These are phyloP conservation scores for Xylaria grammica DNA, from an alignment of 495 filamentous ascomycete genomes.

Conservation along the genomic window DNA sequence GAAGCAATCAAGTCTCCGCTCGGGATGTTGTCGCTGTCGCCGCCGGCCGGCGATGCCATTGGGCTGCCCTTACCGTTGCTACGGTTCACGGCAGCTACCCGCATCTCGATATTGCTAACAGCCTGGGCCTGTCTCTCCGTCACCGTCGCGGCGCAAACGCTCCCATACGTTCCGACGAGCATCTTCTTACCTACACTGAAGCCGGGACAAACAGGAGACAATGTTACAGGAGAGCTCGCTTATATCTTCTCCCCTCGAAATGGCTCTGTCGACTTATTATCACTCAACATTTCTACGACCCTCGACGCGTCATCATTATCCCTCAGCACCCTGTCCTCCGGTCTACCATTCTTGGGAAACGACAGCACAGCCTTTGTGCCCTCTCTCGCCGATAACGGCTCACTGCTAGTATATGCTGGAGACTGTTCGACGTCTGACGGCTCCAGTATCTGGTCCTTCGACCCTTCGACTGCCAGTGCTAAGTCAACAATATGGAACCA, in stretches of 20 bases:
- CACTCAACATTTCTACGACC: conserved; percentile 65
- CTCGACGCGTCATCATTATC: conserved; percentile 58
- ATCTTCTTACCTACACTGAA: conserved; percentile 62
- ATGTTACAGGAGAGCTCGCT: conserved; percentile 32
- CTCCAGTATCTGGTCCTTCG: conserved; percentile 47
- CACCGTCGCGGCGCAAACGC: conserved; percentile 39
- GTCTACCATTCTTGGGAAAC: conserved; percentile 68
- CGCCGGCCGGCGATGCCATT: conserved; percentile 21
- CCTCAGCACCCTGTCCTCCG: conserved; percentile 60
- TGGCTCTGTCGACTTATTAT: conserved; percentile 59
- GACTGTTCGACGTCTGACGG: conserved; percentile 59
- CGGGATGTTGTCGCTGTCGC: conserved; percentile 34
- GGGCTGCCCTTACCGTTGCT: not conserved
- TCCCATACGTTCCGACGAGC: conserved; percentile 78
- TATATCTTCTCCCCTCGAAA: conserved; percentile 65
- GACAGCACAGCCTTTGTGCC: conserved; percentile 62
- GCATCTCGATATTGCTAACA: conserved; percentile 27
- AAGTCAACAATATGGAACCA: conserved; percentile 36
- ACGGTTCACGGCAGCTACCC: conserved; percentile 33
- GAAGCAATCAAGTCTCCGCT: conserved; percentile 34
- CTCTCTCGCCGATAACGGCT: conserved; percentile 66
- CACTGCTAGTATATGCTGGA: conserved; percentile 72
- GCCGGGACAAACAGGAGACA: conserved; percentile 40
- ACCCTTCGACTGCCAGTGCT: conserved; percentile 24
- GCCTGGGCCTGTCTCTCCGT: conserved; percentile 25